Evolutionary conservation across 345 rosid genomes (phyloP), one percentile per base, ranked within the genome.

Genomic region (Rubroshorea leprosula): DNA sequence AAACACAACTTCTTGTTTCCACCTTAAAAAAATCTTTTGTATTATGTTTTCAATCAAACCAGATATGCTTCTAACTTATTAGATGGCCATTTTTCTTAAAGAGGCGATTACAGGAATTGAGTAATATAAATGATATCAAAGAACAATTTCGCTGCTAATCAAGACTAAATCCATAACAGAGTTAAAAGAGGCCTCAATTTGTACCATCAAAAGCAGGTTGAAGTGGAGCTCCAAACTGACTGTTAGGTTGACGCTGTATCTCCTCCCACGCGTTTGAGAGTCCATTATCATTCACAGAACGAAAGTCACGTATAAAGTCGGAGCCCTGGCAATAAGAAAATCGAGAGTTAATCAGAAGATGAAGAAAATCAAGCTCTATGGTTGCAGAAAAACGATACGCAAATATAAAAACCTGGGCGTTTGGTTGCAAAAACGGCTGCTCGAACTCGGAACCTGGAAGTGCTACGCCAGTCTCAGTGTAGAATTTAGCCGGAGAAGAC

Each of bases 401-500:
- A n/a, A 6, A 20, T 21, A 20, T 21, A 15, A 1, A 57, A 27
- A 86, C 97, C 99, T 86, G 95, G 58, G 79, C 73, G 60, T 74
- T 73, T 4, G 87, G 84, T 18, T 68, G 88, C 71, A 76, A 60
- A 75, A 69, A 49, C 6, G 87, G 74, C 49, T 77, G 83, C 58
- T 86, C 97, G 25, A 83, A 69, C 67, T 92, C 98, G 19, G 89
- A 78, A 49, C 98, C 98, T 5, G 96, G 98, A 61, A 89, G 89
- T 12, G 88, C 79, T 67, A 74, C 70, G 10, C 59, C 70, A 82
- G 78, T n/a, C 76, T 54, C 22, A 70, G 87, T 7, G 89, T 71
- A 47, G 41, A 35, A 35, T 13, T 35, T 13, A 8, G 41, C 41
- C 41, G 41, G 41, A 35, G 76, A 61, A 1, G 80, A 58, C 0